These are phyloP conservation scores for Chlorella sorokiniana DNA, from an alignment of 139 green algal genomes.

Conservation along the genomic window DNA sequence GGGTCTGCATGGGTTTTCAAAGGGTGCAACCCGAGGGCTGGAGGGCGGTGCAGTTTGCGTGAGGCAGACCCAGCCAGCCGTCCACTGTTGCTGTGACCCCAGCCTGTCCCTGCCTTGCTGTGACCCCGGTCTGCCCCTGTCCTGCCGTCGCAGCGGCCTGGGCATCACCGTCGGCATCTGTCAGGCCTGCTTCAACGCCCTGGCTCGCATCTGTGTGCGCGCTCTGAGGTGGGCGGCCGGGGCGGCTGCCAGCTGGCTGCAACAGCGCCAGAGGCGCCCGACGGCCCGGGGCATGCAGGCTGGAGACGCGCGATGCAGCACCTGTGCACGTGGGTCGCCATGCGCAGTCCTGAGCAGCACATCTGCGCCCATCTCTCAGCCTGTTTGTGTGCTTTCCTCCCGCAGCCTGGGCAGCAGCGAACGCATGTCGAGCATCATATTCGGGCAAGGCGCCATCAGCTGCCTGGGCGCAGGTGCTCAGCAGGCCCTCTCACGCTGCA, in stretches of 20 bases:
- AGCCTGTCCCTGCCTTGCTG: neutral
- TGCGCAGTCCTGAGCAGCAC: too few relatives aligned
- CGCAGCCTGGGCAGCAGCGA: slow-evolving; percentile 36
- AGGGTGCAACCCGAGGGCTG: neutral
- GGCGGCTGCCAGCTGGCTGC: neutral
- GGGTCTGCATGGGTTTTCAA: neutral
- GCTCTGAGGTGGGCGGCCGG: slow-evolving; percentile 10
- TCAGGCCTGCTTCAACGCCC: slow-evolving; percentile 42
- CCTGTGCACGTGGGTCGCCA: too few relatives aligned
- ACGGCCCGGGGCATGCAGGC: too few relatives aligned
- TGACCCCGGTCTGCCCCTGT: neutral
- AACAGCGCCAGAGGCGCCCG: too few relatives aligned
- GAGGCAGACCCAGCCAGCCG: too few relatives aligned
- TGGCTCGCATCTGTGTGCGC: slow-evolving; percentile 31
- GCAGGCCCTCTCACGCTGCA: neutral
- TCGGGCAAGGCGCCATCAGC: slow-evolving; percentile 17
- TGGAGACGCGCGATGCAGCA: too few relatives aligned
- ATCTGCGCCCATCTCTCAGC: too few relatives aligned
- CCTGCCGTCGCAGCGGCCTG: neutral
- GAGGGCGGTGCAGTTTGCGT: too few relatives aligned
- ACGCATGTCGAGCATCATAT: slow-evolving; percentile 27
- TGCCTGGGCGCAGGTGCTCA: slow-evolving; percentile 5
- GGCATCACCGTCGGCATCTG: slow-evolving; percentile 1
- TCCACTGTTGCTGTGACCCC: too few relatives aligned
- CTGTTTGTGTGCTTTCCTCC: neutral